Evolutionary conservation across 768 basidiomycete genomes (phyloP), one percentile per base, ranked within the genome.

Genomic region (Naganishia friedmannii): DNA sequence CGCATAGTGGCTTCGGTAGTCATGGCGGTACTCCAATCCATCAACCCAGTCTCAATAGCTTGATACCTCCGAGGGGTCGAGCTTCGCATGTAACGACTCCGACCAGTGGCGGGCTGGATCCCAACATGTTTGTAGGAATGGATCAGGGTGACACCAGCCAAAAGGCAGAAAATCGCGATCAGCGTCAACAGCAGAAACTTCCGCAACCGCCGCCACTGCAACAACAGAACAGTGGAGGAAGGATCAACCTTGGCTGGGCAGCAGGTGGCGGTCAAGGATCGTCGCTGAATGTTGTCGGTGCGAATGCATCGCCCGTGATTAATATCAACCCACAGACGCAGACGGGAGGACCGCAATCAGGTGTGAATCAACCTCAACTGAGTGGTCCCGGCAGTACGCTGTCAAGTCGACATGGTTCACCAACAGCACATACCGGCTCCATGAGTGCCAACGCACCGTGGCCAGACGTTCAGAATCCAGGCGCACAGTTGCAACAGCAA

Each of bases 11-110:
- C 37, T 26, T 45, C n/a, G 46, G 26, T 21, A 63, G 60, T 45
- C 37, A 63, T 45, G 60, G 37, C 39, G 60, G 60, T 26, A 45
- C 60, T 45, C 60, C 60, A 15, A 37, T 63, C 13, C 60, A 63
- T 45, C 60, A 63, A 63, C 60, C 60, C 39, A 63, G 60, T 29
- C 60, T 63, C 60, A 63, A 63, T 42, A 63, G 60, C 26, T 42
- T 63, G 21, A 37, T 45, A 17, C 60, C 60, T 3, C 60, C 60
- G 6, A 42, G 60, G 29, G 60, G 60, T 9, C 60, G 60, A 26
- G 26, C 39, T 26, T 3, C 2, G 9, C 60, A 45, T 7, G 23
- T 42, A 15, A 42, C 60, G 28, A 28, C 60, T 28, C 19, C 3
- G 7, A 26, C 7, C 21, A 63, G 9, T 2, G 42, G 60, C 26